Conservation (phyloP, 2,329 filamentous ascomycete genomes). For the Blumeriella jaapii region DNA sequence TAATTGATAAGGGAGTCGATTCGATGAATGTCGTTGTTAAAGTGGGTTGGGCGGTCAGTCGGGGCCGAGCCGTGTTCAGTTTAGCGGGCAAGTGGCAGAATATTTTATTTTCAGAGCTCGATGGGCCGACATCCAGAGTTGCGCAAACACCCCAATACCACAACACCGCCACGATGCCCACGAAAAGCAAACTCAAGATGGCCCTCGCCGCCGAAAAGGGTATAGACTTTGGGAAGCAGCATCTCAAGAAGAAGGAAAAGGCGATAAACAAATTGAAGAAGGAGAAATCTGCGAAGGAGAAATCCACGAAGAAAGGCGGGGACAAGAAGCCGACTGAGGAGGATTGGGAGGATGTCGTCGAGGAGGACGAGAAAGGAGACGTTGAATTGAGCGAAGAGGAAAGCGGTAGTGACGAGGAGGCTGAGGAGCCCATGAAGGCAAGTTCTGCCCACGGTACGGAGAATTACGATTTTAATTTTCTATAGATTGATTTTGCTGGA, state of each 20-base stretch:
- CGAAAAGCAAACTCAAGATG: slow-evolving; percentile 37
- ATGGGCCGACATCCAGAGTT: no score
- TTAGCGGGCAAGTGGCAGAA: not conserved
- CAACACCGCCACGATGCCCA: slow-evolving; percentile 23
- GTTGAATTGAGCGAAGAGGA: slow-evolving; percentile 25
- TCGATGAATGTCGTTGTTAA: no score
- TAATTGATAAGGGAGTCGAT: no score
- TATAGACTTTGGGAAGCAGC: slow-evolving; percentile 37
- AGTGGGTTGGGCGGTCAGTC: no score
- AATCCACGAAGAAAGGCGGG: slow-evolving; percentile 33
- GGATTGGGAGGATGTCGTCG: slow-evolving; percentile 33
- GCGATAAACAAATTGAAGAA: slow-evolving; percentile 37
- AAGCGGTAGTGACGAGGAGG: slow-evolving; percentile 30
- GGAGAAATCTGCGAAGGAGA: slow-evolving; percentile 37
- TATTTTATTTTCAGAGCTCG: no score
- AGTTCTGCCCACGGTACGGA: slow-evolving; percentile 1
- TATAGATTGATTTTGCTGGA: slow-evolving; percentile 39
- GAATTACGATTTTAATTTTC: slow-evolving; percentile 5
- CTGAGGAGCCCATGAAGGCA: slow-evolving; percentile 18
- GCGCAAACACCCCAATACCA: slow-evolving; percentile 1
- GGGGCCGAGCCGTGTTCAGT: not conserved
- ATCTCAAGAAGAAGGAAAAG: slow-evolving; percentile 29
- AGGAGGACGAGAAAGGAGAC: slow-evolving; percentile 22
- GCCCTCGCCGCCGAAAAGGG: slow-evolving; percentile 45
- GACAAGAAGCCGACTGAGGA: slow-evolving; percentile 26